Percentiles rank a stretch among this genome's conserved stretches.
These are phyloP conservation scores for Starmerella vitae DNA, from an alignment of 805 yeast species.

Conservation along the genomic window DNA sequence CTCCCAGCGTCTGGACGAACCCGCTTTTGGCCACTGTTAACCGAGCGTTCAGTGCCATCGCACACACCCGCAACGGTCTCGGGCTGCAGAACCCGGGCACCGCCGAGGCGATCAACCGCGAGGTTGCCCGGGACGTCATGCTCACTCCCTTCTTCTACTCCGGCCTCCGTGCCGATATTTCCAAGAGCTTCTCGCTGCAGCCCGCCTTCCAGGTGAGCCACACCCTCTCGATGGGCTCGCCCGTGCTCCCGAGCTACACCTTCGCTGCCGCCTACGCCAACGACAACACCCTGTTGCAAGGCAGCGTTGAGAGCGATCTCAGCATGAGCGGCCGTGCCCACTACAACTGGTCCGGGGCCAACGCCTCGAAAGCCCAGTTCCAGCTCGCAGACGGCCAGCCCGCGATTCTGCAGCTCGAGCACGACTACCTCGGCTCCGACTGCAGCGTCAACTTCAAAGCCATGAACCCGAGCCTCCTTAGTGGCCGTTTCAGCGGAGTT, in stretches of 20 bases:
- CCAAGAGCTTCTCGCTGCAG: constrained; percentile 76
- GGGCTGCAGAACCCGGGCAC: constrained; percentile 89
- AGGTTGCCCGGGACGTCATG: constrained; percentile 87
- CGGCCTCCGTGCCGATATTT: constrained; percentile 91
- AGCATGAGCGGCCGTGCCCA: constrained; percentile 79
- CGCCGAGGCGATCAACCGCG: constrained; percentile 83
- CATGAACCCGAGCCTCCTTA: constrained; percentile 70
- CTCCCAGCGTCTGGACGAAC: constrained; percentile 19
- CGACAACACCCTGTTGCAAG: constrained; percentile 77
- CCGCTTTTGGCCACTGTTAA: constrained; percentile 16
- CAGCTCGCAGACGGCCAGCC: constrained; percentile 85
- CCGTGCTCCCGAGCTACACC: constrained; percentile 76
- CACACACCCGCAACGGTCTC: constrained; percentile 63
- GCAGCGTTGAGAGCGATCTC: constrained; percentile 75
- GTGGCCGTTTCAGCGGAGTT: constrained; percentile 75
- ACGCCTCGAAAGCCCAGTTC: constrained; percentile 69
- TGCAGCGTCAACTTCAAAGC: constrained; percentile 80
- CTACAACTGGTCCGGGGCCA: constrained; percentile 74
- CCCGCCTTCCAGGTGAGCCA: constrained; percentile 92
- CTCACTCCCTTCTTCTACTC: constrained; percentile 80
- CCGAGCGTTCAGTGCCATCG: constrained; percentile 11
- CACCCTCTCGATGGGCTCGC: constrained; percentile 78
- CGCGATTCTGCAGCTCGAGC: constrained; percentile 89
- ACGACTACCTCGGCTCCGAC: constrained; percentile 83
- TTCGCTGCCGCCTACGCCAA: constrained; percentile 80